Conservation (phyloP, 176 grass and related monocot species). For the Thalia dealbata region DNA sequence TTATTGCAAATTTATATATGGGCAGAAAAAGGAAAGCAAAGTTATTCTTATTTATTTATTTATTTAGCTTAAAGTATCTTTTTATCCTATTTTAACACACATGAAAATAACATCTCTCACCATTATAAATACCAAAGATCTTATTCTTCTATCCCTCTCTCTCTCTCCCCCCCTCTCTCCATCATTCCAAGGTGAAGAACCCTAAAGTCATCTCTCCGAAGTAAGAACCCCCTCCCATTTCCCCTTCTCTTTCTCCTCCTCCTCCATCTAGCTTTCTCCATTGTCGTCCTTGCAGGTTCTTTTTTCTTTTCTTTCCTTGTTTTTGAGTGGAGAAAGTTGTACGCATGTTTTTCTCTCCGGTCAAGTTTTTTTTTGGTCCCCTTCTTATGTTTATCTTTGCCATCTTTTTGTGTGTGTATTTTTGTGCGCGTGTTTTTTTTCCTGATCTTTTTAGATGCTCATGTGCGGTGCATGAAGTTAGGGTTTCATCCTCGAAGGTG, state of each 20-base stretch:
- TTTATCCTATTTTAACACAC: background rate
- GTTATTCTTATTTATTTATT: background rate
- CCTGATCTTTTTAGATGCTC: too few relatives aligned
- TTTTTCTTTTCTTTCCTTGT: background rate
- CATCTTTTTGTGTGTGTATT: too few relatives aligned
- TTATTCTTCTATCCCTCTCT: background rate
- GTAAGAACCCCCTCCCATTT: background rate
- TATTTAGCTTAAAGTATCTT: background rate
- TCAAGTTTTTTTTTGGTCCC: too few relatives aligned
- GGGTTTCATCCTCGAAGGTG: too few relatives aligned
- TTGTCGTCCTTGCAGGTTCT: background rate
- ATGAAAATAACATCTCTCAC: background rate
- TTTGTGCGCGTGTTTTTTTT: too few relatives aligned
- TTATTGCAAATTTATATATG: too few relatives aligned
- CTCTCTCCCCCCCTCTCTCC: too few relatives aligned
- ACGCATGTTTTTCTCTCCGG: too few relatives aligned
- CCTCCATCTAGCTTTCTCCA: background rate
- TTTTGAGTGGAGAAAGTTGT: background rate
- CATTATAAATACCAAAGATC: conserved; percentile 3
- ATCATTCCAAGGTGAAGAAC: background rate
- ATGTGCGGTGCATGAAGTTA: too few relatives aligned
- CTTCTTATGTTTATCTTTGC: background rate
- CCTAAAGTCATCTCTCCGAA: background rate
- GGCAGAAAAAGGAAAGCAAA: too few relatives aligned
- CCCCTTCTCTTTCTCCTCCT: background rate